These are phyloP conservation scores for Coelastrella sp. DNA, from an alignment of 139 green algal genomes.

Conservation along the genomic window DNA sequence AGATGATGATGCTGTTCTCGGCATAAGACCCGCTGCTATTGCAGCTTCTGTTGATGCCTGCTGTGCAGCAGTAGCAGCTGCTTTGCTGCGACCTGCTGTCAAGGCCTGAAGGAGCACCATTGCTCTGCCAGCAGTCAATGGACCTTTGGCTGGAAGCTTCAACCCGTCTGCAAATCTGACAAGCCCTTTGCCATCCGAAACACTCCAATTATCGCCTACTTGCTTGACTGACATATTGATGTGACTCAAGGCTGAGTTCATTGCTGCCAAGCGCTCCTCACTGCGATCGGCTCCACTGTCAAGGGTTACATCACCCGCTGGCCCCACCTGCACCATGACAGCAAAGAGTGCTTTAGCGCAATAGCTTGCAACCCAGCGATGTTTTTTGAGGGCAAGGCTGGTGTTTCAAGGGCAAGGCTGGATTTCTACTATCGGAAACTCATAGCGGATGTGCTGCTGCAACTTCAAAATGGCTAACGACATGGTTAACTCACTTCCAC, in stretches of 20 bases:
- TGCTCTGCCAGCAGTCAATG: conserved; percentile 14
- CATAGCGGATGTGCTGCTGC: too few relatives aligned
- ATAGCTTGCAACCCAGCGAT: too few relatives aligned
- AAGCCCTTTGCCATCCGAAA: conserved; percentile 28
- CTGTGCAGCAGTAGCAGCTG: conserved; percentile 32
- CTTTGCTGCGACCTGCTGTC: conserved; percentile 5
- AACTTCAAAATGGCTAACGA: too few relatives aligned
- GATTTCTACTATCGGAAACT: too few relatives aligned
- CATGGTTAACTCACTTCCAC: too few relatives aligned
- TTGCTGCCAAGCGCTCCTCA: not conserved
- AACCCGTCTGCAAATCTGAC: conserved; percentile 23
- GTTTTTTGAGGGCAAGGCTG: too few relatives aligned
- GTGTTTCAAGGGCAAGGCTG: too few relatives aligned
- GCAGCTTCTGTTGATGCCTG: conserved; percentile 8
- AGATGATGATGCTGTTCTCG: not conserved
- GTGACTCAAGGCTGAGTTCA: conserved; percentile 15
- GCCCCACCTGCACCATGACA: conserved; percentile 10
- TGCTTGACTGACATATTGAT: conserved; percentile 26
- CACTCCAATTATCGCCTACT: conserved; percentile 21
- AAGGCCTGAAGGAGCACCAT: conserved; percentile 29
- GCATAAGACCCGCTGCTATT: conserved; percentile 27
- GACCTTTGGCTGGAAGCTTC: conserved; percentile 13
- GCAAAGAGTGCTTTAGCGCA: not conserved
- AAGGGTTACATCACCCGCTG: not conserved
- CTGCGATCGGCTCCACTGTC: conserved; percentile 5